Conservation (phyloP, 306 rosid species). For the Vicia faba region DNA sequence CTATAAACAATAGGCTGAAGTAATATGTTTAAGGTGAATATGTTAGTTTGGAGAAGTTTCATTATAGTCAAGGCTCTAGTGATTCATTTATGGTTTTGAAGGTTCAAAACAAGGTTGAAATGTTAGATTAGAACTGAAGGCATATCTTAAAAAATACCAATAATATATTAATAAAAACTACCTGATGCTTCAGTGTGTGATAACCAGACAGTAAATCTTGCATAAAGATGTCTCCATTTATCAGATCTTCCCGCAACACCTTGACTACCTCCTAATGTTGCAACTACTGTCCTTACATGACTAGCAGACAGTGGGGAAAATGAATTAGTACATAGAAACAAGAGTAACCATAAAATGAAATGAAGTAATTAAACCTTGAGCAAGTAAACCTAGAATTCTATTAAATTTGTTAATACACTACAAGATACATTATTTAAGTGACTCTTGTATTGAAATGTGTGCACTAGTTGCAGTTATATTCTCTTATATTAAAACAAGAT, state of each 20-base stretch:
- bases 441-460: constrained; percentile 26
- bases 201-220: constrained; percentile 89
- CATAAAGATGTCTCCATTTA: constrained; percentile 82
- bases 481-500: constrained; percentile 16
- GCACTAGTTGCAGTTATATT: background rate
- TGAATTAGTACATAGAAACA: constrained; percentile 5
- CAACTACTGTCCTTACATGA: constrained; percentile 75
- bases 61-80: constrained; percentile 6
- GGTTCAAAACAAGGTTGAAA: constrained; percentile 31
- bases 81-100: constrained; percentile 25
- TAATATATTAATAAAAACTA: constrained; percentile 34
- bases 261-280: constrained; percentile 75
- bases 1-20: constrained; percentile 22
- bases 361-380: constrained; percentile 56
- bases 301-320: constrained; percentile 42
- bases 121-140: background rate
- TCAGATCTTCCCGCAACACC: constrained; percentile 68
- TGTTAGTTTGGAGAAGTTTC: background rate
- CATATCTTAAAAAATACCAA: constrained; percentile 18
- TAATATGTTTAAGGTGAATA: background rate
- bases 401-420: constrained; percentile 46
- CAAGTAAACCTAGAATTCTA: constrained; percentile 70
- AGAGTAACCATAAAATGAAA: constrained; percentile 2
- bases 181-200: constrained; percentile 83
- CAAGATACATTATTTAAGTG: constrained; percentile 43